Percentiles rank a stretch among this genome's conserved stretches.
These are phyloP conservation scores for Hypoxylon cercidicola DNA, from an alignment of 495 filamentous ascomycete species.

Conservation along the genomic window DNA sequence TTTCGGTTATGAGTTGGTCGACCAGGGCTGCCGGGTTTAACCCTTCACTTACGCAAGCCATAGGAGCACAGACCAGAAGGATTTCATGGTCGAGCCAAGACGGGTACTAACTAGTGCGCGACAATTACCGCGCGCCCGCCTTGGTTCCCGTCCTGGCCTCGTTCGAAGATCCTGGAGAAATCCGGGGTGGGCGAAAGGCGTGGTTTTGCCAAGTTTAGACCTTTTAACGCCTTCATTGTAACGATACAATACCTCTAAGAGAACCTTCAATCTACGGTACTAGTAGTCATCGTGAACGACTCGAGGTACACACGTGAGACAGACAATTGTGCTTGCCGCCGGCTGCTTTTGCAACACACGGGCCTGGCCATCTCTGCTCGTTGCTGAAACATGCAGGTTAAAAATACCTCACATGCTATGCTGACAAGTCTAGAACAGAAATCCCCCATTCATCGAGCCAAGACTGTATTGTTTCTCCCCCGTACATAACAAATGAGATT, in stretches of 20 bases:
- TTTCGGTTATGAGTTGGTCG: constrained; percentile 24
- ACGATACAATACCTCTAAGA: no score
- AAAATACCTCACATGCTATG: constrained; percentile 41
- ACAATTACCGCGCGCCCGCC: constrained; percentile 30
- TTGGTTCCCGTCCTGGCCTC: constrained; percentile 28
- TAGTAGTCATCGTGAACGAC: not conserved
- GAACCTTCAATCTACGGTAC: no score
- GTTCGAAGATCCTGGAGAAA: constrained; percentile 18
- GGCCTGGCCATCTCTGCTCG: constrained; percentile 6
- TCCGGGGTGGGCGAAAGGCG: no score
- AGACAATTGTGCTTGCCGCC: constrained; percentile 4
- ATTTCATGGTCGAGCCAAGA: constrained; percentile 35
- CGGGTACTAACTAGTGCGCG: constrained; percentile 42
- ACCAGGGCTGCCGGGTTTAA: constrained; percentile 8
- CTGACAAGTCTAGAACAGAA: constrained; percentile 22
- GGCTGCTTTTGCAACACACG: constrained; percentile 1
- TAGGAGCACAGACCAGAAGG: constrained; percentile 25
- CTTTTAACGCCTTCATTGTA: no score
- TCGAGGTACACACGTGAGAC: constrained; percentile 22
- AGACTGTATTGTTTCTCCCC: constrained; percentile 13
- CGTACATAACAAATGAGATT: constrained; percentile 5
- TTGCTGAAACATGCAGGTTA: constrained; percentile 25
- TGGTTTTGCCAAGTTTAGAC: constrained; percentile 17
- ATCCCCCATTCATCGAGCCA: not conserved
- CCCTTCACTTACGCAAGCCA: constrained; percentile 18